phyloP scores from a whole-genome alignment of 73 alveolate genomes.

The Tetrahymena borealis region DNA sequence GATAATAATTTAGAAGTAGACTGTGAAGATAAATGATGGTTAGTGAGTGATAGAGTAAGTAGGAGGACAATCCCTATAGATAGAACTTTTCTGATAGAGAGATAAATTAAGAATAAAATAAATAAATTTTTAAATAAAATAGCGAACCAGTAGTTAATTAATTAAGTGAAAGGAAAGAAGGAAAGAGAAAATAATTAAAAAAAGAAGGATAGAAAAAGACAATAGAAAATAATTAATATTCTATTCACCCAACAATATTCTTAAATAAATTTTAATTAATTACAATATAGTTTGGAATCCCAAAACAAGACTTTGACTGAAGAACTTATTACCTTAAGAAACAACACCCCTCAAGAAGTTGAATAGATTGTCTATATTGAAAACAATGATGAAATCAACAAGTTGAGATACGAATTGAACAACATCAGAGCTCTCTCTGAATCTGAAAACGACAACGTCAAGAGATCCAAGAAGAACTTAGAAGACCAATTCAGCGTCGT shows the following conservation, averaged over 20 bases:
- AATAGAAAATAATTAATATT: not conserved
- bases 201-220: not conserved
- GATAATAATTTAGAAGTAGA: too few species aligned
- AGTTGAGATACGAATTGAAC: not conserved
- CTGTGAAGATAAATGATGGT: too few species aligned
- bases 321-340: not conserved
- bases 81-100: too few species aligned
- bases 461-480: not conserved
- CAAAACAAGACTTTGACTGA: not conserved
- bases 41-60: too few species aligned
- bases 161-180: not conserved
- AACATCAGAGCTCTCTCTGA: not conserved
- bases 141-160: not conserved
- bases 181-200: not conserved
- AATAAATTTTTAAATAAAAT: too few species aligned
- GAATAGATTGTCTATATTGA: not conserved
- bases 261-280: too few species aligned
- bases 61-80: too few species aligned
- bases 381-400: not conserved
- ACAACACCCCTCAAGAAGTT: constrained; percentile 1
- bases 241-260: too few species aligned
- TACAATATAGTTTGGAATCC: not conserved
- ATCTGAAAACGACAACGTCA: not conserved
- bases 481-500: not conserved
- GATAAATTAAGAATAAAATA: too few species aligned